phyloP scores from a whole-genome alignment of 305 asterid genomes.

The Fraxinus xanthoxyloides region DNA sequence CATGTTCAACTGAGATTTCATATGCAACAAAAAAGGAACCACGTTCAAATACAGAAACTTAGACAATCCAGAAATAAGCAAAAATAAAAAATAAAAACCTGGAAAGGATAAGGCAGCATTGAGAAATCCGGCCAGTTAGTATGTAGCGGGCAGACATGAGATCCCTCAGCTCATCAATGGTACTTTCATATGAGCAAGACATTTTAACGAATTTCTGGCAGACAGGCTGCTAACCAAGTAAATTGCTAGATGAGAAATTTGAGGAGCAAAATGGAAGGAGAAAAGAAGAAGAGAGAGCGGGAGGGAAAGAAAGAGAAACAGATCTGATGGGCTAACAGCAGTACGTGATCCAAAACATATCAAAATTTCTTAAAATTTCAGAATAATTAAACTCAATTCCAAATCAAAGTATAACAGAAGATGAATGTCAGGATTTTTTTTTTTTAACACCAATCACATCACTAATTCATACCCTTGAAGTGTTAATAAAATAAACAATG shows the following conservation, averaged over 20 bases:
- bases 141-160: background rate
- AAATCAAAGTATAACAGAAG: background rate
- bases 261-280: no score
- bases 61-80: background rate
- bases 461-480: constrained; percentile 11
- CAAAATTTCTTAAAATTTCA: background rate
- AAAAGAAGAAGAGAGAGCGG: background rate
- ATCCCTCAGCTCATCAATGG: background rate
- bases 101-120: background rate
- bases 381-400: background rate
- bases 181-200: background rate
- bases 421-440: background rate
- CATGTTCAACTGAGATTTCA: background rate
- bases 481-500: constrained; percentile 1
- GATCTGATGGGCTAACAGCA: background rate
- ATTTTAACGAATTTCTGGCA: background rate
- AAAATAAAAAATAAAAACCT: background rate
- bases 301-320: background rate
- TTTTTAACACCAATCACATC: constrained; percentile 4
- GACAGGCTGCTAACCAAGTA: no score
- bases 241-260: no score
- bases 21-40: background rate
- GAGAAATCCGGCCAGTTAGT: background rate
- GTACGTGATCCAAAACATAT: background rate
- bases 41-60: background rate